These are phyloP conservation scores for Vigna hirtella DNA, from an alignment of 306 rosid genomes.

Conservation along the genomic window DNA sequence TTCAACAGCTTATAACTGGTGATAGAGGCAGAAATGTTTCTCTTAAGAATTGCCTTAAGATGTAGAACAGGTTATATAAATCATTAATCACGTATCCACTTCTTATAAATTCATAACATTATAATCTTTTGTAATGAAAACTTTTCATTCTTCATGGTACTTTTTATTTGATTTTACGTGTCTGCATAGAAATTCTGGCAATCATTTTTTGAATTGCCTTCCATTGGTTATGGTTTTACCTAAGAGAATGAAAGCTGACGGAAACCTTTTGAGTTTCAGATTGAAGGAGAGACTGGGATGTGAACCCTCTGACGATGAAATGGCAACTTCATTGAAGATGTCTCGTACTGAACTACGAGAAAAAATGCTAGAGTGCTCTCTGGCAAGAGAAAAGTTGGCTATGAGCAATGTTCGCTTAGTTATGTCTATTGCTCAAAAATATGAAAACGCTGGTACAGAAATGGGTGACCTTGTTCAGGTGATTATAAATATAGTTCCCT, in stretches of 20 bases:
- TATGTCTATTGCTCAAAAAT: constrained; percentile 92
- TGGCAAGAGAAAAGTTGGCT: constrained; percentile 91
- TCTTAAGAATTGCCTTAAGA: constrained; percentile 23
- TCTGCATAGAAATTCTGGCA: constrained; percentile 16
- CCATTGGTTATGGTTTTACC: constrained; percentile 20
- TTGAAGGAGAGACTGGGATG: constrained; percentile 82
- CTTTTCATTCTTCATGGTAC: background rate
- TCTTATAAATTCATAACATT: background rate
- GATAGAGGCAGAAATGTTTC: constrained; percentile 29
- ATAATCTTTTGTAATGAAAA: background rate
- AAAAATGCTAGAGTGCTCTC: constrained; percentile 68
- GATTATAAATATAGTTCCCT: constrained; percentile 19
- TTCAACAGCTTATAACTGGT: constrained; percentile 18
- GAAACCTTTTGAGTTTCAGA: constrained; percentile 59
- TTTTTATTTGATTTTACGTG: background rate
- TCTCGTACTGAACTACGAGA: constrained; percentile 69
- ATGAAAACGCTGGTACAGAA: constrained; percentile 90
- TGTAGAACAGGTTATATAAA: constrained; percentile 7
- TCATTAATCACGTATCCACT: constrained; percentile 25
- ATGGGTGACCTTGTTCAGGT: constrained; percentile 99
- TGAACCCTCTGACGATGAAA: constrained; percentile 88
- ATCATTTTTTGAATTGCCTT: constrained; percentile 28
- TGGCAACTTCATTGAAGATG: constrained; percentile 80
- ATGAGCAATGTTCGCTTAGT: constrained; percentile 98
- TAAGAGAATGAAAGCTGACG: constrained; percentile 29